These are phyloP conservation scores for Effrenium voratum DNA, from an alignment of 73 alveolate species.

Conservation along the genomic window DNA sequence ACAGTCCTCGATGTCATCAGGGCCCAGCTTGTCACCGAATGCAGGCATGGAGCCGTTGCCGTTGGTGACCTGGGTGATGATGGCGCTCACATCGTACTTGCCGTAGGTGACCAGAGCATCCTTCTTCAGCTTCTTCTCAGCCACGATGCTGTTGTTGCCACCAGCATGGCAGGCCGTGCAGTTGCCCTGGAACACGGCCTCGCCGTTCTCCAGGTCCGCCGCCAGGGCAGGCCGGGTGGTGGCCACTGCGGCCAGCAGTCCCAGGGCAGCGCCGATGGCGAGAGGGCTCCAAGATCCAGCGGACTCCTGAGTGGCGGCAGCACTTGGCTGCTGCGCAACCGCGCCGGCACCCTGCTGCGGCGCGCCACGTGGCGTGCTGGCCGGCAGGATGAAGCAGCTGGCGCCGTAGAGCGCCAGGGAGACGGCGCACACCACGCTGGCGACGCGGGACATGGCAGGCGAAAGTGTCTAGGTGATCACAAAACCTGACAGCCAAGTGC, in stretches of 20 bases:
- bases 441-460: neutral
- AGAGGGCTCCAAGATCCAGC: slow-evolving; percentile 8
- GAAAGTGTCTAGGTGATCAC: neutral
- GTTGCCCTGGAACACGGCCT: neutral
- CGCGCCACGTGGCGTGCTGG: slow-evolving; percentile 3
- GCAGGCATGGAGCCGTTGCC: slow-evolving; percentile 63
- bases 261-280: slow-evolving; percentile 18
- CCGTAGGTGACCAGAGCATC: slow-evolving; percentile 26
- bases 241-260: neutral
- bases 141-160: slow-evolving; percentile 22
- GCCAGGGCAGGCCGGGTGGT: neutral
- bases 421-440: slow-evolving; percentile 1
- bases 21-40: slow-evolving; percentile 18
- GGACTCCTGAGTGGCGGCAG: no score
- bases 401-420: neutral
- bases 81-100: neutral
- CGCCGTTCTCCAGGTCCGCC: neutral
- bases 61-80: slow-evolving; percentile 54
- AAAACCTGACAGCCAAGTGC: neutral
- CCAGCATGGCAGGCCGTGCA: slow-evolving; percentile 57
- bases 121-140: slow-evolving; percentile 47
- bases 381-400: slow-evolving; percentile 24
- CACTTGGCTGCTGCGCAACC: no score
- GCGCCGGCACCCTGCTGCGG: neutral
- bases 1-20: slow-evolving; percentile 24